phyloP scores from a whole-genome alignment of 805 yeast genomes.

The Lipomyces mesembrius region DNA sequence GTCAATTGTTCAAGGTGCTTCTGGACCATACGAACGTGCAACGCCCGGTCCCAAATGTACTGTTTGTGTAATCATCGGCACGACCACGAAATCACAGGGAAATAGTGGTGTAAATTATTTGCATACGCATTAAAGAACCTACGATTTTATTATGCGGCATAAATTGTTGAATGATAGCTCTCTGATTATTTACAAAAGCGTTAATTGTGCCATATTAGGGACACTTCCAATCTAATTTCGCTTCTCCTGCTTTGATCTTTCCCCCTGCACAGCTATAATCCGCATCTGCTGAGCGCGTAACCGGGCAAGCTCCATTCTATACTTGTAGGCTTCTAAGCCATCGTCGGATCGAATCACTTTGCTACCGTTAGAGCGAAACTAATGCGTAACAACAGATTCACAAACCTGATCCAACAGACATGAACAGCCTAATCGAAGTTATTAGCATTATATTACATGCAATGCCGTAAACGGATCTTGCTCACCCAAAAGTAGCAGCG shows the following conservation, averaged over 20 bases:
- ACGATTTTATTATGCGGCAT: not conserved
- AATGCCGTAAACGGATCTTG: not conserved
- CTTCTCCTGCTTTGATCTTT: not conserved
- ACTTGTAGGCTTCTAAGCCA: not conserved
- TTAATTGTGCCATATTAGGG: not conserved
- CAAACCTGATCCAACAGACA: conserved; percentile 82
- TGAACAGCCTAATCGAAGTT: conserved; percentile 57
- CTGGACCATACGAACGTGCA: not conserved
- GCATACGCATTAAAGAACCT: not conserved
- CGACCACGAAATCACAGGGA: not conserved
- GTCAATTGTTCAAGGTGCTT: not conserved
- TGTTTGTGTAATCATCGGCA: not conserved
- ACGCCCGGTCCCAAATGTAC: not conserved
- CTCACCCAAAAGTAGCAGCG: conserved; percentile 87
- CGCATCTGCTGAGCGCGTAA: not conserved
- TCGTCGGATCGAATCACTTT: conserved; percentile 74
- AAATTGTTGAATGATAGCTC: not conserved
- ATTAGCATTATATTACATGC: not conserved
- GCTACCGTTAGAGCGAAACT: not conserved
- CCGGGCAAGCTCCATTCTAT: not conserved
- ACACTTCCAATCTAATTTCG: not conserved
- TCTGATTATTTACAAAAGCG: not conserved
- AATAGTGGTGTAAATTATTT: not conserved
- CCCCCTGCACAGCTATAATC: not conserved
- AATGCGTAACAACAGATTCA: not conserved